Evolutionary conservation across 2,329 filamentous ascomycete species (phyloP), one percentile per base, ranked within the genome.

Genomic region (Pseudocercospora crystallina): DNA sequence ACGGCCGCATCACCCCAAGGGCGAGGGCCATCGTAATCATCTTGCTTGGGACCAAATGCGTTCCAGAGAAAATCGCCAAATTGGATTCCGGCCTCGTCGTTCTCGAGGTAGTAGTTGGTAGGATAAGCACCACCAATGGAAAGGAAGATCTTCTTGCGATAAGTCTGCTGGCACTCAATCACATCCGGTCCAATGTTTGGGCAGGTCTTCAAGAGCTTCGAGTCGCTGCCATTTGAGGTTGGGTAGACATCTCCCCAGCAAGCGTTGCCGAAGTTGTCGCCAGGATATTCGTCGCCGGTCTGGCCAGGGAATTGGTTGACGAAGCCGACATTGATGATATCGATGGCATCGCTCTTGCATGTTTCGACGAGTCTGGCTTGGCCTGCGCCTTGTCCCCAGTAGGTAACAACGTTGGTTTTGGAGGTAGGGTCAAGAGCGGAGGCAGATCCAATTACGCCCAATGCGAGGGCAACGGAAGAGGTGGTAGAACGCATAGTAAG

Each of bases 281-380:
- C 73, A 4, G 80, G 80, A 57, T 73, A 80, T 33, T 73, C 75
- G 34, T 69, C 71, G 14, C 62, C 54, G 14, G 44, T 49, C 39
- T 73, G 69, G 44, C 75, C 70, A 1, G 80, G 80, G 57, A 82
- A 82, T 37, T 68, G 57, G 57, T 79, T 80, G 48, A 83, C 69
- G 58, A 83, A 83, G 3, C 69, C 78, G 48, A 83, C 66, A 52
- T 76, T 78, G 63, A 83, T 78, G 44, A 83, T 77, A 56, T 83
- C 80, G 47, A 80, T 65, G 17, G 71, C 73, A 0, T 71, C 40
- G 31, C 39, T 48, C 33, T 72, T 61, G 65, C 80, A 83, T 59
- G 79, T 77, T 43, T 78, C 69, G 32, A 71, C 65, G 15, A 83
- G 69, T 17, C 74, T 69, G 15, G 68, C 64, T 57, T 83, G 80